Percentiles rank a stretch among this genome's conserved stretches.
Conservation (phyloP, 1,284 basidiomycete species). For the Ustilago cynodontis region DNA sequence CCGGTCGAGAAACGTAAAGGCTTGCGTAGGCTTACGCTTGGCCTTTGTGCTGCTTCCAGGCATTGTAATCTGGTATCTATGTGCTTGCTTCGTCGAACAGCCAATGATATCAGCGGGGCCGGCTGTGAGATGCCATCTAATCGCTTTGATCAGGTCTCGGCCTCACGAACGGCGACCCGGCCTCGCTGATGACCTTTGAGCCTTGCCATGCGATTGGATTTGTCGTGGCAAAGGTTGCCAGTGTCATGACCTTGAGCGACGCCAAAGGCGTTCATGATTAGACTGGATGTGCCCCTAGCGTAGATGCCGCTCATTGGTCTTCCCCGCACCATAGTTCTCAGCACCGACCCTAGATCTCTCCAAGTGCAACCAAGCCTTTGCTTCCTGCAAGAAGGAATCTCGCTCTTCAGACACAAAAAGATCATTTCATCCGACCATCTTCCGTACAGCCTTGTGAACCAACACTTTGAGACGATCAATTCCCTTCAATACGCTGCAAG, state of each 20-base stretch:
- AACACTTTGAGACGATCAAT: too few species aligned
- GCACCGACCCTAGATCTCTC: too few species aligned
- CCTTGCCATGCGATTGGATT: not conserved
- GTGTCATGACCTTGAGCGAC: not conserved
- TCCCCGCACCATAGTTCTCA: not conserved
- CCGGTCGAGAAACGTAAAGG: not conserved
- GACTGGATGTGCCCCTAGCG: not conserved
- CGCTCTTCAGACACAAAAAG: too few species aligned
- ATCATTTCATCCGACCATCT: not conserved
- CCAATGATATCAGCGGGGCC: not conserved
- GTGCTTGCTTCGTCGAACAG: not conserved
- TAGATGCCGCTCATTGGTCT: not conserved
- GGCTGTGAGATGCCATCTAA: conserved; percentile 1
- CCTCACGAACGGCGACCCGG: not conserved
- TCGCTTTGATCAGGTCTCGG: not conserved
- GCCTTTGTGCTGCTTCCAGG: not conserved
- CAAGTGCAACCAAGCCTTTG: too few species aligned
- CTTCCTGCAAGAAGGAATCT: too few species aligned
- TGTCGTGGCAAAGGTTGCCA: not conserved
- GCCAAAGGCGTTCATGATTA: not conserved
- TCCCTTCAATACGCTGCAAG: not conserved
- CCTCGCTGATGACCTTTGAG: not conserved
- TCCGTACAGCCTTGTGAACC: not conserved
- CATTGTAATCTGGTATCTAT: not conserved
- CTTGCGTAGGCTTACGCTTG: not conserved